Evolutionary conservation across 495 filamentous ascomycete genomes (phyloP).

Genomic region (Aspergillus funiculosus): DNA sequence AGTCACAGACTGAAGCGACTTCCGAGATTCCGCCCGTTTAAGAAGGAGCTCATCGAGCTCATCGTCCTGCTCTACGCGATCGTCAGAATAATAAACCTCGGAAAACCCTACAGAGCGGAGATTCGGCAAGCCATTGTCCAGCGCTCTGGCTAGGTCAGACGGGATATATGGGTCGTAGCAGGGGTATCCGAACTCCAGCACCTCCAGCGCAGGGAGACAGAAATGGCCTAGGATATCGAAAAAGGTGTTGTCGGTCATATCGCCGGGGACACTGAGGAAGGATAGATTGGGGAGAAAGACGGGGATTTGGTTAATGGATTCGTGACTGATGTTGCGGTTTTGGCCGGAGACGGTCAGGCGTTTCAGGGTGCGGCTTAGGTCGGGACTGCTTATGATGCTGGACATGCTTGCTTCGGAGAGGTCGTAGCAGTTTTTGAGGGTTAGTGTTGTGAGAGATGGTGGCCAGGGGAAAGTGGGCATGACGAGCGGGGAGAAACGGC

Average conservation of each 20-base stretch:
- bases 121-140: slow-evolving; percentile 22
- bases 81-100: slow-evolving; percentile 16
- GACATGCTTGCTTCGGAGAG: slow-evolving; percentile 24
- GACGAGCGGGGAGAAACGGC: slow-evolving; percentile 17
- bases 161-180: slow-evolving; percentile 17
- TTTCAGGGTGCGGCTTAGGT: slow-evolving; percentile 18
- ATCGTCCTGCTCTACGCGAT: slow-evolving; percentile 20
- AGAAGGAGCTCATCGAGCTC: slow-evolving; percentile 24
- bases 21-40: slow-evolving; percentile 8
- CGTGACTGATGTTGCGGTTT: slow-evolving; percentile 25
- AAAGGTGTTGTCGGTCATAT: slow-evolving; percentile 26
- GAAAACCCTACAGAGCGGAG: slow-evolving; percentile 23
- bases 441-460: slow-evolving; percentile 21
- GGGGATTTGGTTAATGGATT: slow-evolving; percentile 24
- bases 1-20: background rate
- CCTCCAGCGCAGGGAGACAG: slow-evolving; percentile 15
- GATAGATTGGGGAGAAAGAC: slow-evolving; percentile 21
- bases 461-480: slow-evolving; percentile 32
- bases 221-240: slow-evolving; percentile 25
- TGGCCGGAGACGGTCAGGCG: slow-evolving; percentile 24
- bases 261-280: slow-evolving; percentile 30
- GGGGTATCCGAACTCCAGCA: slow-evolving; percentile 24
- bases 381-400: slow-evolving; percentile 21
- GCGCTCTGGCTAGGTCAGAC: slow-evolving; percentile 18
- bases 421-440: slow-evolving; percentile 25